Evolutionary conservation across 2,329 filamentous ascomycete genomes (phyloP).

Genomic region (Fusarium domesticum): DNA sequence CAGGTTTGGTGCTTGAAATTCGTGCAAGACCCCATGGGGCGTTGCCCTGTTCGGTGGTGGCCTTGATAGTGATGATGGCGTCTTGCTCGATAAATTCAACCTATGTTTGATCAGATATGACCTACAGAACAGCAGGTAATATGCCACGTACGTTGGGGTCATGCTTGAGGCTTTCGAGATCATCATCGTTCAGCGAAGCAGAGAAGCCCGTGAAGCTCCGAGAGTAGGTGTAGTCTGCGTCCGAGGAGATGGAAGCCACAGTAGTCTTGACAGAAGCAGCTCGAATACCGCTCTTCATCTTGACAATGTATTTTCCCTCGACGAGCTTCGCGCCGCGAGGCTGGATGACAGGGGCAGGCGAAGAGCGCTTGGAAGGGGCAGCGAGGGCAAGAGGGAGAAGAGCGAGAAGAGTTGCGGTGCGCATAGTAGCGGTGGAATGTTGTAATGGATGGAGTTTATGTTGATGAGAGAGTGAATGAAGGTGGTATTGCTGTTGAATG

Average conservation of each 20-base stretch:
- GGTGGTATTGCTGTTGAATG: no score
- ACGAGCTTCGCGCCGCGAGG: constrained; percentile 32
- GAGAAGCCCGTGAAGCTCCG: constrained; percentile 29
- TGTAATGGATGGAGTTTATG: constrained; percentile 3
- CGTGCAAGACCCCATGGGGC: constrained; percentile 41
- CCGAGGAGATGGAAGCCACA: constrained; percentile 29
- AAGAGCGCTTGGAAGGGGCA: constrained; percentile 31
- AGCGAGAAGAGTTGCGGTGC: constrained; percentile 33
- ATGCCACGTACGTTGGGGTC: constrained; percentile 24
- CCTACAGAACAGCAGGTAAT: no score
- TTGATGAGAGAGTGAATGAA: constrained; percentile 2
- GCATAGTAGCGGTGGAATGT: constrained; percentile 25
- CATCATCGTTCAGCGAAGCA: constrained; percentile 26
- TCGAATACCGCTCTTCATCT: constrained; percentile 29
- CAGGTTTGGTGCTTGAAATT: constrained; percentile 35
- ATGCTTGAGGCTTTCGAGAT: constrained; percentile 27
- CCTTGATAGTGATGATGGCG: constrained; percentile 29
- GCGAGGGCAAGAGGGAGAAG: constrained; percentile 33
- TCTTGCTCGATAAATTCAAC: constrained; percentile 43
- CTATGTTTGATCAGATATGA: constrained; percentile 7
- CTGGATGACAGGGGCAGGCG: constrained; percentile 35
- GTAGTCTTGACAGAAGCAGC: constrained; percentile 23
- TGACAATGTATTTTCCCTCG: constrained; percentile 39
- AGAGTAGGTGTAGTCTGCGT: constrained; percentile 32
- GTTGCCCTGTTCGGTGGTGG: constrained; percentile 32